Percentiles rank a stretch among this genome's conserved stretches.
Evolutionary conservation across 768 basidiomycete genomes (phyloP).

Genomic region (Gloeostereum incarnatum): DNA sequence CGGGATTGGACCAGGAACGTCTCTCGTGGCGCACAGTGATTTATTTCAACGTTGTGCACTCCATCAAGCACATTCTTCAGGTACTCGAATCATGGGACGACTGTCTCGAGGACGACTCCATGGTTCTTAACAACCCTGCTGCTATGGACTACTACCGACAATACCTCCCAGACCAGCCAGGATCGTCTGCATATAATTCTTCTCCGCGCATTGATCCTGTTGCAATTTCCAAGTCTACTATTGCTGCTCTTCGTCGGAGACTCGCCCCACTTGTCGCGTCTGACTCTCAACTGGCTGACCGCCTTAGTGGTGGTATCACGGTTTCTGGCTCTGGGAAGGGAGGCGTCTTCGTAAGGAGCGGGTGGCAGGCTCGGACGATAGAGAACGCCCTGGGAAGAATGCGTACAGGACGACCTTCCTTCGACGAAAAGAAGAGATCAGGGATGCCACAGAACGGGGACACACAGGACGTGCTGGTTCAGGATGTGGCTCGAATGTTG

Average conservation of each 20-base stretch:
- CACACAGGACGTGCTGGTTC: constrained; percentile 41
- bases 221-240: constrained; percentile 15
- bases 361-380: constrained; percentile 70
- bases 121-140: neutral
- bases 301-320: constrained; percentile 64
- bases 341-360: constrained; percentile 67
- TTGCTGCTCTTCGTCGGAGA: constrained; percentile 48
- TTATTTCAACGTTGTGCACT: constrained; percentile 68
- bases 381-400: constrained; percentile 36
- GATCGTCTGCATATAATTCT: constrained; percentile 18
- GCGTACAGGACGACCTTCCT: constrained; percentile 13
- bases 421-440: constrained; percentile 12
- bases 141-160: constrained; percentile 1
- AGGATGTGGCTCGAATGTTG: constrained; percentile 54
- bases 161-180: constrained; percentile 18
- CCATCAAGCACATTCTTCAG: constrained; percentile 58
- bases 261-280: constrained; percentile 51
- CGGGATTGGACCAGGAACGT: constrained; percentile 59
- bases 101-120: constrained; percentile 37
- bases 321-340: constrained; percentile 73
- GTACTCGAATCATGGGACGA: constrained; percentile 59
- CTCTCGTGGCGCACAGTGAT: constrained; percentile 62
- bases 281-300: constrained; percentile 58
- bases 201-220: constrained; percentile 10
- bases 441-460: neutral